Base-by-base conservation (phyloP, 2,329 filamentous ascomycete genomes). In the Scedosporium apiospermum region DNA sequence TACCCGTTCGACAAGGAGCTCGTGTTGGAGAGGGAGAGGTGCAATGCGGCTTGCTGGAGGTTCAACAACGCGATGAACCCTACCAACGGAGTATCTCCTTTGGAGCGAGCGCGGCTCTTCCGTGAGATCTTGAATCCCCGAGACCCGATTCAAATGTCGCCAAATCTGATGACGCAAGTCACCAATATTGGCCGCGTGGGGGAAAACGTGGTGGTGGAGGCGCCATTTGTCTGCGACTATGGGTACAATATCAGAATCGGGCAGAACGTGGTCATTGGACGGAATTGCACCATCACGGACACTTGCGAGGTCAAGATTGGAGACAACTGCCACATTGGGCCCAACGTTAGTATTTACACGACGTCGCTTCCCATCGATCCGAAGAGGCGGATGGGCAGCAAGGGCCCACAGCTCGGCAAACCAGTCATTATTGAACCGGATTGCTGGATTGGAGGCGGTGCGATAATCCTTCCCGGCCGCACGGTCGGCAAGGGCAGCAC, bases 171-270 rank as follows among this genome's bases (percentile, higher is more conserved):
- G 46, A 80, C 81, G 57, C 75, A 81, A 9, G 72, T 82, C 62
- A 80, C 79, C 49, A 80, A 82, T 67, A 71, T 78, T 62, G 90
- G 84, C 63, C 83, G 80, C 26, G 83, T 95, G 4, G 91, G 91
- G n/a, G 83, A 87, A 16, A 85, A 88, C 62, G 88, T 90, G 4
- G 80, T 88, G 51, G 89, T 99, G 27, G 91, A 96, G 69, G 86
- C 90, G 2, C 93, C 93, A 0, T 98, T 99, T 73, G 87, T 82
- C 57, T 97, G 93, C 72, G 92, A 97, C 70, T 97, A 97, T 70
- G 95, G 95, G 0, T 98, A 96, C 77, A 98, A 99, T 73, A 89
- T 98, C 68, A 83, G 84, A 58, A 89, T 99, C 67, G 93, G 90
- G 12, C 88, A 93, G 68, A 88, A 95, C 66, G 91, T 96, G 2